Evolutionary conservation across 169 alveolate genomes (phyloP).

Genomic region (Plasmodium malariae): DNA sequence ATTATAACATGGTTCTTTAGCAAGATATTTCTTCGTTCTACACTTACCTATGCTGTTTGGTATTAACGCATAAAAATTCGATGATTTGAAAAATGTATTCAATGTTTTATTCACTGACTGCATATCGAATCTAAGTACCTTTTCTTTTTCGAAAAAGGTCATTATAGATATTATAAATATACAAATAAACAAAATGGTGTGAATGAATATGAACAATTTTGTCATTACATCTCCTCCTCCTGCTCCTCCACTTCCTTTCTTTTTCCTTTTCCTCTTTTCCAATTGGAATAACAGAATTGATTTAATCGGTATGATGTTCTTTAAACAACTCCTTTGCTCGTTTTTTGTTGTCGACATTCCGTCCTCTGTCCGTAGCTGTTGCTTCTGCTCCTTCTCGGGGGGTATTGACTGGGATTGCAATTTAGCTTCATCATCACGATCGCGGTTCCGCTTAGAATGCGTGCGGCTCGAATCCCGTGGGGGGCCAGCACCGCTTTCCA

Average conservation of each 20-base stretch:
- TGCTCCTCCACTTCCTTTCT: background rate
- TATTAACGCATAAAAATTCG: conserved; percentile 32
- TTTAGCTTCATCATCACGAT: too few species aligned
- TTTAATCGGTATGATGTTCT: conserved; percentile 42
- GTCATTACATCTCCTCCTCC: conserved; percentile 19
- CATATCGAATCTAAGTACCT: conserved; percentile 22
- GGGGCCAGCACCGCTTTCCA: too few species aligned
- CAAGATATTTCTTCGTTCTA: conserved; percentile 53
- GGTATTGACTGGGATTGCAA: too few species aligned
- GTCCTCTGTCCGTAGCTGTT: background rate
- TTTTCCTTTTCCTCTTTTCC: conserved; percentile 40
- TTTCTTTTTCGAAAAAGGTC: conserved; percentile 33
- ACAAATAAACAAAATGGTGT: conserved; percentile 15
- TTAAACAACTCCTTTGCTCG: background rate
- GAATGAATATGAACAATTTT: conserved; percentile 2
- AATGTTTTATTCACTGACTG: conserved; percentile 39
- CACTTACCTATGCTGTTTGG: conserved; percentile 68
- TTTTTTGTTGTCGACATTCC: background rate
- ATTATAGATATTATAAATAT: background rate
- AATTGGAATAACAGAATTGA: conserved; percentile 38
- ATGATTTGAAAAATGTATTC: conserved; percentile 29
- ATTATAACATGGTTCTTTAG: conserved; percentile 65
- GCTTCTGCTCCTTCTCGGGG: background rate
- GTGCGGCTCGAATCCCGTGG: too few species aligned
- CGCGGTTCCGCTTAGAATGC: too few species aligned